Evolutionary conservation across 164 flowering plant species (phyloP), one percentile per base, ranked within the genome.

Genomic region (Tinospora cordifolia): DNA sequence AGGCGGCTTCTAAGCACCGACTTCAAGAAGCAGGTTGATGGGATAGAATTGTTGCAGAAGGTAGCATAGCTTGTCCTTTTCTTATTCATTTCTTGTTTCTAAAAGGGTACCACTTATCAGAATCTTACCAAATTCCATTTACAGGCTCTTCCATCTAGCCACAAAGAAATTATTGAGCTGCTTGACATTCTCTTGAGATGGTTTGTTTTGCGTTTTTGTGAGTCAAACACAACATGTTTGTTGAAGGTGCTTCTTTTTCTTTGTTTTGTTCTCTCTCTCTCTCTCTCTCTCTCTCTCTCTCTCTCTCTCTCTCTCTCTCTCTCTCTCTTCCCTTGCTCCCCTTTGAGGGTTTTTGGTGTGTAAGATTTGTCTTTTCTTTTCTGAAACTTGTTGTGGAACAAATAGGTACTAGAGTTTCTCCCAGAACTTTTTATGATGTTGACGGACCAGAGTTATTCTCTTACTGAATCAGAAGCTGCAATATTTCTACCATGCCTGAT

Each of bases 11-110:
- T 91, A 51, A 95, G 98, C 76, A 62, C 85, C 22, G 99, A 95
- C 75, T 92, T 92, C 72, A 89, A 87, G 84, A 95, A 92, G 82
- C 99, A 92, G 80, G 92, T 92, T 75, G 98, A 92, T 65, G 99
- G 97, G 65, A 87, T 94, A 68, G 99, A 94, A 76, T 83, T 92
- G 83, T 86, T 94, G 51, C 99, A 92, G 67, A 92, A 87, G 98
- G 99, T 94, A 15, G 13, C 46, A 63, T 72, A 70, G 12, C 36
- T 80, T 63, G 12, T 71, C 38, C 21, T 34, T 66, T 46, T n/a
- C 8, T 69, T 21, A 59, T 66, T 64, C 13, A 26, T 63, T 15
- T 58, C 57, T 40, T 65, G 25, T 67, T 22, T 40, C 49, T 57
- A 27, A 9, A 51, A 60, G 12, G 30, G 34, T 26, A 1, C 5